phyloP scores from a whole-genome alignment of 2,329 filamentous ascomycete species.

The Sarocladium kiliense region DNA sequence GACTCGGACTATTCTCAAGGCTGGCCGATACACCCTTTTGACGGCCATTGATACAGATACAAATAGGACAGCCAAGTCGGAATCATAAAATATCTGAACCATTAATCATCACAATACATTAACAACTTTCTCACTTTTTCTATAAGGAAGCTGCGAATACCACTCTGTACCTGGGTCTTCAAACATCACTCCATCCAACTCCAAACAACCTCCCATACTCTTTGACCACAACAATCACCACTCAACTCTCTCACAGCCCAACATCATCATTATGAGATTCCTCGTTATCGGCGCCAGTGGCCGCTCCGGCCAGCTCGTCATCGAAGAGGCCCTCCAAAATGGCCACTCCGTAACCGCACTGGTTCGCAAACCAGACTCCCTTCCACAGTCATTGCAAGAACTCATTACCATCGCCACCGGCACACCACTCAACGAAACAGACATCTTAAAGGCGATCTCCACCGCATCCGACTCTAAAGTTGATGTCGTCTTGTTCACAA shows the following conservation, averaged over 20 bases:
- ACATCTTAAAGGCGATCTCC: conserved; percentile 26
- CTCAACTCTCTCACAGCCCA: too few species aligned
- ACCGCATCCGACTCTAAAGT: conserved; percentile 10
- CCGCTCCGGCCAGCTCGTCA: conserved; percentile 33
- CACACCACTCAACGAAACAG: conserved; percentile 23
- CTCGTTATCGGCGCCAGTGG: conserved; percentile 39
- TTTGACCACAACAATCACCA: too few species aligned
- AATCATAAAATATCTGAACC: neutral
- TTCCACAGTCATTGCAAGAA: neutral
- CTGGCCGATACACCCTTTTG: neutral
- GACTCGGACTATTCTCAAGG: neutral
- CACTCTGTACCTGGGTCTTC: too few species aligned
- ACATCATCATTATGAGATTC: conserved; percentile 33
- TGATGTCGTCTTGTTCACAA: conserved; percentile 40
- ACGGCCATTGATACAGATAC: neutral
- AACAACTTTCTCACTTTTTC: too few species aligned
- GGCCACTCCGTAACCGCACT: conserved; percentile 37
- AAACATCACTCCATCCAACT: too few species aligned
- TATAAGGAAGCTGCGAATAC: too few species aligned
- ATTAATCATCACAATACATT: conserved; percentile 2
- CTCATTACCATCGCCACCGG: conserved; percentile 28
- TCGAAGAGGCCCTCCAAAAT: conserved; percentile 26
- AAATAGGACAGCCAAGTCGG: neutral
- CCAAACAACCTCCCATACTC: too few species aligned
- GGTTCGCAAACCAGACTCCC: conserved; percentile 24